Base-by-base conservation (phyloP, 2,329 filamentous ascomycete genomes). In the Aspergillus amoenus region DNA sequence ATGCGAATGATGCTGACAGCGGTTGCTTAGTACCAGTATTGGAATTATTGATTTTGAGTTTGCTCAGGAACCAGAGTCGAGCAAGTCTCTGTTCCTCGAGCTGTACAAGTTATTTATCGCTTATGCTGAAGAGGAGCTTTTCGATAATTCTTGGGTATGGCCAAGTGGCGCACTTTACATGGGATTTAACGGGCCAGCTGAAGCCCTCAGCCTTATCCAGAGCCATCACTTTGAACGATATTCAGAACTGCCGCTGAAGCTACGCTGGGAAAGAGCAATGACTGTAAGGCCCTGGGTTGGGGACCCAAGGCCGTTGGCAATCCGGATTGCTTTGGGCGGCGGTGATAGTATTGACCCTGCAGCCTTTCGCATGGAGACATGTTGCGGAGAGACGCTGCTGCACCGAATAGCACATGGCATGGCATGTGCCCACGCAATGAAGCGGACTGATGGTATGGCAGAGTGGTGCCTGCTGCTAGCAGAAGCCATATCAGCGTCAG, bases 361-460 rank as follows among this genome's bases (percentile, higher is more conserved):
- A 0, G 32, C 32, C 3, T 48, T 21, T n/a, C 11, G 5, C 2
- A 9, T 48, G 5, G 32, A 22, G 7, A 2, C 34, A 5, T 4
- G 7, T 4, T 1, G n/a, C 2, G 46, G 46, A n/a, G 5, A n/a
- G 5, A 49, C 46, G 2, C 2, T 49, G 3, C 7, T 49, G 8
- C 30, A 39, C 2, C 24, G 17, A 0, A 49, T 49, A 22, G 17
- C 32, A 15, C 2, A 39, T 2, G 46, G n/a, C 3, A 37, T 48
- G 18, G 46, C 30, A 18, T 0, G 0, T 15, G 11, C 3, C 1
- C 18, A 15, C 4, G 11, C 30, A 8, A 2, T 0, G 7, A 9
- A 22, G 4, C 13, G 11, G 3, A 12, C 30, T 13, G n/a, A 13
- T 13, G 24, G 7, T 15, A 34, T 39, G n/a, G 4, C 1, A 4